These are phyloP conservation scores for Aspergillus puulaauensis DNA, from an alignment of 2,329 filamentous ascomycete genomes.

Conservation along the genomic window DNA sequence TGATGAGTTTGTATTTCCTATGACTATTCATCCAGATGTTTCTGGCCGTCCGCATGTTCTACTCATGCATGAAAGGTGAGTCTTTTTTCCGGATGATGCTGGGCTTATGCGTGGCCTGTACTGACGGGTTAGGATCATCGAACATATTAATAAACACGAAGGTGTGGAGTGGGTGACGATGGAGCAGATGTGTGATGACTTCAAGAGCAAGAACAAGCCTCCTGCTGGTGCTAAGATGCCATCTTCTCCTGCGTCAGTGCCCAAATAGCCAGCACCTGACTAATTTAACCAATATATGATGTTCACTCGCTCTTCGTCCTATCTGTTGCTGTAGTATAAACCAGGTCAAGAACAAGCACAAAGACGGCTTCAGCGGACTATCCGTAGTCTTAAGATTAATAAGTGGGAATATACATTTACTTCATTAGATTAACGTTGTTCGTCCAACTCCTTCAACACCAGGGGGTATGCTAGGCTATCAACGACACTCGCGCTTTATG, in stretches of 20 bases:
- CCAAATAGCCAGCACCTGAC: background rate
- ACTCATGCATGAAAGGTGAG: conserved; percentile 69
- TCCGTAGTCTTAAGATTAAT: background rate
- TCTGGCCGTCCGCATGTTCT: conserved; percentile 70
- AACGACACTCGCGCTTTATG: conserved; percentile 16
- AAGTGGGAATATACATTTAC: background rate
- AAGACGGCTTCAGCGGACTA: no score
- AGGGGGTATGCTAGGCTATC: conserved; percentile 15
- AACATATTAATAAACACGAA: conserved; percentile 65
- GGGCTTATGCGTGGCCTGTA: background rate
- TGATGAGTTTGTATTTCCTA: conserved; percentile 74
- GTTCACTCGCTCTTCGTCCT: background rate
- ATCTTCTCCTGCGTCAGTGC: conserved; percentile 12
- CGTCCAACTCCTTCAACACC: conserved; percentile 20
- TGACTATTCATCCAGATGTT: conserved; percentile 75
- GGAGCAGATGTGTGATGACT: conserved; percentile 70
- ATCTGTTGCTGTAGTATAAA: no score
- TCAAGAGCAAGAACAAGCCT: conserved; percentile 51
- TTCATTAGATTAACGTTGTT: background rate
- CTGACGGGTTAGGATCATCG: conserved; percentile 52
- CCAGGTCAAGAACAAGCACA: no score
- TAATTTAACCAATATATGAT: background rate
- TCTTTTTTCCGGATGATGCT: background rate
- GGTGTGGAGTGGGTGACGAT: conserved; percentile 53
- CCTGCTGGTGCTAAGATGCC: conserved; percentile 28